Evolutionary conservation across 371 early-diverging fungal species (phyloP).

Genomic region (Fennellomyces sp.): DNA sequence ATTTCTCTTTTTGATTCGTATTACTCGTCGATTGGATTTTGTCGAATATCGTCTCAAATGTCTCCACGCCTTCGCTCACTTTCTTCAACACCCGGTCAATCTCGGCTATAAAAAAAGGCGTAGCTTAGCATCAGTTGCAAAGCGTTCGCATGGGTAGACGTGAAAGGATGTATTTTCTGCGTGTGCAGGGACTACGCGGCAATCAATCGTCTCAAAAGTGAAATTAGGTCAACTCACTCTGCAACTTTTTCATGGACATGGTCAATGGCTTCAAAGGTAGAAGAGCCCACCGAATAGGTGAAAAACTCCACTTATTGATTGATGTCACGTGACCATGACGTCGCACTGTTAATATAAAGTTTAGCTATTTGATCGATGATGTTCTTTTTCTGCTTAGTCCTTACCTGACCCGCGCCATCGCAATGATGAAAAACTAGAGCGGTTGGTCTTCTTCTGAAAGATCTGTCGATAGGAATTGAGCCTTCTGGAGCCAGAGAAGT

Average conservation of each 20-base stretch:
- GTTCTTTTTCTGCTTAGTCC: no score
- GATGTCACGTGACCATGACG: no score
- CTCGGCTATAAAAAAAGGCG: constrained; percentile 61
- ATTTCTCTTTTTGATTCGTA: constrained; percentile 92
- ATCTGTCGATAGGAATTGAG: no score
- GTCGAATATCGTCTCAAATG: constrained; percentile 89
- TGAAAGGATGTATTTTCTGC: not conserved
- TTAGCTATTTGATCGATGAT: no score
- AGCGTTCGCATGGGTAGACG: no score
- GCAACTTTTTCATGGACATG: constrained; percentile 44
- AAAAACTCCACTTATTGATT: no score
- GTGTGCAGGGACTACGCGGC: not conserved
- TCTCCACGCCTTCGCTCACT: constrained; percentile 94
- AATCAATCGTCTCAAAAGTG: not conserved
- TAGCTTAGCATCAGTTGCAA: not conserved
- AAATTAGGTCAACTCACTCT: constrained; percentile 25
- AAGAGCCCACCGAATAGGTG: no score
- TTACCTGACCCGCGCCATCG: no score
- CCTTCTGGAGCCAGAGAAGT: no score
- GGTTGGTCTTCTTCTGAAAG: no score
- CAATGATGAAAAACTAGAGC: no score
- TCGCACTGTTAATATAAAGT: no score
- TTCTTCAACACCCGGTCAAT: constrained; percentile 95
- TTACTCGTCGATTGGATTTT: constrained; percentile 85
- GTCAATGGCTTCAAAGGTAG: not conserved